Evolutionary conservation across 805 yeast species (phyloP).

Genomic region (Teunomyces lycoperdinae): DNA sequence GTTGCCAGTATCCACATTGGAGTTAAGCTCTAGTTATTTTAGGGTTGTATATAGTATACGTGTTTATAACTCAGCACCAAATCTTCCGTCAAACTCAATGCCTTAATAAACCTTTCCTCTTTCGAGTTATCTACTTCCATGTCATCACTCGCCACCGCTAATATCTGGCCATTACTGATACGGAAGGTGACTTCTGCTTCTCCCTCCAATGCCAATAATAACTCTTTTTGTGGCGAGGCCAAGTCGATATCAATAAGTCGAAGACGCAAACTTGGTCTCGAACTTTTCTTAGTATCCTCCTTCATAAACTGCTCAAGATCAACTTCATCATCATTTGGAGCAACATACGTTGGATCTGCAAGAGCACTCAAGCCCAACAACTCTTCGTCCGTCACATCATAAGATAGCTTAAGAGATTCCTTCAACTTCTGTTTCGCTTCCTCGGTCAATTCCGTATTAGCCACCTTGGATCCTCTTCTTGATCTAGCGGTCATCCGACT

Average conservation of each 20-base stretch:
- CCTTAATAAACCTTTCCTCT: constrained; percentile 18
- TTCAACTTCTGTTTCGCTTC: constrained; percentile 29
- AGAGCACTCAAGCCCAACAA: constrained; percentile 32
- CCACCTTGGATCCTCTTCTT: constrained; percentile 7
- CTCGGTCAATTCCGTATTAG: constrained; percentile 13
- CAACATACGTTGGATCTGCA: constrained; percentile 19
- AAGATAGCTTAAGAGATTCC: constrained; percentile 33
- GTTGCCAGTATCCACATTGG: constrained; percentile 96
- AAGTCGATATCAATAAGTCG: constrained; percentile 23
- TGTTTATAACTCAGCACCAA: constrained; percentile 7
- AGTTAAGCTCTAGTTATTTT: constrained; percentile 60
- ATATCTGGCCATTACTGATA: constrained; percentile 29
- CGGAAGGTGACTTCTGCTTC: constrained; percentile 16
- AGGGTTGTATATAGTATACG: constrained; percentile 8
- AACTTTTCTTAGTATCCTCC: constrained; percentile 1
- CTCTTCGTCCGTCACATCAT: constrained; percentile 40
- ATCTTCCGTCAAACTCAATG: constrained; percentile 33
- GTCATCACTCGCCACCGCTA: constrained; percentile 8
- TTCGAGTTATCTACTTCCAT: constrained; percentile 19
- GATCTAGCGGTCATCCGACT: not conserved
- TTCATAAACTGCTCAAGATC: constrained; percentile 28
- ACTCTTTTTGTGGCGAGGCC: constrained; percentile 20
- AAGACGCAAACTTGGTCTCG: constrained; percentile 12
- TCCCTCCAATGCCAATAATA: constrained; percentile 19
- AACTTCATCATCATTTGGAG: constrained; percentile 9